phyloP scores from a whole-genome alignment of 371 early-diverging fungal genomes.

The Lichtheimia hyalospora region DNA sequence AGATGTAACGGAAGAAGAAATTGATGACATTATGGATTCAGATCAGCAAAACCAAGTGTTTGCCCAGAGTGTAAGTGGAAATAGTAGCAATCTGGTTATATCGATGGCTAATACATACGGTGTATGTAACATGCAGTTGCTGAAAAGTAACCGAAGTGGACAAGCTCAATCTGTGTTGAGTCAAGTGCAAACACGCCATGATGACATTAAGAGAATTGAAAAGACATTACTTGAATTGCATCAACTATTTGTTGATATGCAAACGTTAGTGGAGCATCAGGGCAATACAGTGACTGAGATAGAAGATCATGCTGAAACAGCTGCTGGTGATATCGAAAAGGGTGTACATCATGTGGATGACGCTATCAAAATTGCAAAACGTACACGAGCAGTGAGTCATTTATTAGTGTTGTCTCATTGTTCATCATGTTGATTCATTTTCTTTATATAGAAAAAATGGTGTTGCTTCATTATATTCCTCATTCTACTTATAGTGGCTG shows the following conservation, averaged over 20 bases:
- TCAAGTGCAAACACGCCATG: conserved; percentile 78
- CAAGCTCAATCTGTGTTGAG: conserved; percentile 71
- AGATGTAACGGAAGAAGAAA: conserved; percentile 70
- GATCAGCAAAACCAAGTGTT: conserved; percentile 71
- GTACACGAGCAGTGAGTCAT: conserved; percentile 60
- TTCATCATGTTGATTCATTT: background rate
- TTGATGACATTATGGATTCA: conserved; percentile 65
- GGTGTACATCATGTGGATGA: conserved; percentile 63
- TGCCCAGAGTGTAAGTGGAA: conserved; percentile 64
- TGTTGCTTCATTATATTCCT: conserved; percentile 45
- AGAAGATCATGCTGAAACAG: conserved; percentile 58
- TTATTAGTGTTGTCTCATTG: background rate
- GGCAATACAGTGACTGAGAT: conserved; percentile 70
- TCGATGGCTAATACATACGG: background rate
- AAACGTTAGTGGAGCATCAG: conserved; percentile 74
- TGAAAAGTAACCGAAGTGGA: conserved; percentile 65
- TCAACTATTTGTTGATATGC: conserved; percentile 63
- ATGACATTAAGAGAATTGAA: conserved; percentile 81
- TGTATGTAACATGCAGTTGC: conserved; percentile 48
- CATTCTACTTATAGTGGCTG: conserved; percentile 38
- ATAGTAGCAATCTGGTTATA: background rate
- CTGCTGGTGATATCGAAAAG: conserved; percentile 60
- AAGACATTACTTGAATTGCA: conserved; percentile 55
- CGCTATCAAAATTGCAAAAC: conserved; percentile 65
- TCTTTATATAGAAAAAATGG: conserved; percentile 51